Conservation (phyloP, 2,329 filamentous ascomycete species). For the Pseudogymnoascus sp. region DNA sequence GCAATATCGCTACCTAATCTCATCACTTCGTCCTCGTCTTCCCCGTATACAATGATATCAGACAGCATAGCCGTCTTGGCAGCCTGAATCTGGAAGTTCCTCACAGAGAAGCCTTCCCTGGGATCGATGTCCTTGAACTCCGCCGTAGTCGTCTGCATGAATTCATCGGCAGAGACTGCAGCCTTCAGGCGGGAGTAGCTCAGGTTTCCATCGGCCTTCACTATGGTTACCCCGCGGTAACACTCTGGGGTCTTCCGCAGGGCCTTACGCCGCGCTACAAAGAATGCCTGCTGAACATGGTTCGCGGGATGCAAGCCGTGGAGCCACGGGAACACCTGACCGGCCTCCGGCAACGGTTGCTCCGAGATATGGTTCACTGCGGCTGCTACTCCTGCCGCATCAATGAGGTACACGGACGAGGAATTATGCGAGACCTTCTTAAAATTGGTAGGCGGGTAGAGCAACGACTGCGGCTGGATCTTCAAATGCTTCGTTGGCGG, state of each 20-base stretch:
- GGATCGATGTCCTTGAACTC: conserved; percentile 81
- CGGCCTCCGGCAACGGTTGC: conserved; percentile 75
- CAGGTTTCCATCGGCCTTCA: conserved; percentile 83
- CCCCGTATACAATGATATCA: conserved; percentile 87
- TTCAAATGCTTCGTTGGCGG: conserved; percentile 49
- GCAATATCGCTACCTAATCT: conserved; percentile 63
- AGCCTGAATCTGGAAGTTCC: conserved; percentile 94
- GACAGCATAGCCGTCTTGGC: conserved; percentile 81
- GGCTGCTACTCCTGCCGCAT: conserved; percentile 56
- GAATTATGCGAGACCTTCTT: conserved; percentile 37
- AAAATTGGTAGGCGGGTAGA: conserved; percentile 65
- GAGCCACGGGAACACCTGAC: conserved; percentile 90
- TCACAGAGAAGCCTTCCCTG: conserved; percentile 81
- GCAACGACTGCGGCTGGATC: conserved; percentile 55
- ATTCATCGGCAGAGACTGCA: conserved; percentile 72
- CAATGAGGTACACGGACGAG: conserved; percentile 63
- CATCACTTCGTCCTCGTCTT: conserved; percentile 52
- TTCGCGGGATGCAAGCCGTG: conserved; percentile 89
- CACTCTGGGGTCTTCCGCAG: conserved; percentile 64
- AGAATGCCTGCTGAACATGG: conserved; percentile 82
- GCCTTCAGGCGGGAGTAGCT: conserved; percentile 71
- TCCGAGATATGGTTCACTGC: conserved; percentile 69
- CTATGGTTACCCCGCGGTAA: conserved; percentile 71
- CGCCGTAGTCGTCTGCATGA: conserved; percentile 51
- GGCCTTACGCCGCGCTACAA: conserved; percentile 67